These are phyloP conservation scores for Pestalotiopsis sp. DNA, from an alignment of 2,329 filamentous ascomycete species.

Conservation along the genomic window DNA sequence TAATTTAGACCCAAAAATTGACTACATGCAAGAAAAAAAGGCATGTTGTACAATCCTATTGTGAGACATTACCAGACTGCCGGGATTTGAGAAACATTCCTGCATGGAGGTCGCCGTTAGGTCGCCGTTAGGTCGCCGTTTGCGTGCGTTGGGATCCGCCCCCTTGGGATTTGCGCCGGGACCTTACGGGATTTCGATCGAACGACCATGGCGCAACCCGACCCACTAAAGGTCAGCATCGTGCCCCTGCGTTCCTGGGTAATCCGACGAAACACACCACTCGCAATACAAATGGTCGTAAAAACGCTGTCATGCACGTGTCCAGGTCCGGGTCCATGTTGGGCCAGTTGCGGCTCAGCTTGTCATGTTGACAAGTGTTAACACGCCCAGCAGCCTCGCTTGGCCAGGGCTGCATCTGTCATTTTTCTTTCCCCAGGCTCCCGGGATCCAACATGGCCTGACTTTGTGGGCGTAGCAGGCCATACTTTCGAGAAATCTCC, in stretches of 20 bases:
- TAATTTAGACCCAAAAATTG: background rate
- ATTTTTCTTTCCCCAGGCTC: background rate
- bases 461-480: constrained; percentile 3
- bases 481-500: constrained; percentile 1
- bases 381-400: constrained; percentile 1
- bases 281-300: background rate
- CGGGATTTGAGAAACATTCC: background rate
- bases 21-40: background rate
- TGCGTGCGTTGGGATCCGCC: background rate
- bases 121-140: background rate
- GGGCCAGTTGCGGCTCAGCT: constrained; percentile 5
- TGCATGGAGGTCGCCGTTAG: background rate
- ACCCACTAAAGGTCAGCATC: constrained; percentile 14
- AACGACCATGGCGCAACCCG: constrained; percentile 12
- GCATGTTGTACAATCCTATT: background rate
- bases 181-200: constrained; percentile 8
- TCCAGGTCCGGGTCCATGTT: background rate
- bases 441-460: constrained; percentile 8
- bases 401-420: background rate
- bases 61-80: background rate
- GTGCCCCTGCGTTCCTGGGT: background rate
- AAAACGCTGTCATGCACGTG: constrained; percentile 5
- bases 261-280: constrained; percentile 16
- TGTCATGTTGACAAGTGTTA: background rate
- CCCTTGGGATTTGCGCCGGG: background rate